Evolutionary conservation across 352 stramenopile genomes (phyloP).

Genomic region (Pythium aphanidermatum): DNA sequence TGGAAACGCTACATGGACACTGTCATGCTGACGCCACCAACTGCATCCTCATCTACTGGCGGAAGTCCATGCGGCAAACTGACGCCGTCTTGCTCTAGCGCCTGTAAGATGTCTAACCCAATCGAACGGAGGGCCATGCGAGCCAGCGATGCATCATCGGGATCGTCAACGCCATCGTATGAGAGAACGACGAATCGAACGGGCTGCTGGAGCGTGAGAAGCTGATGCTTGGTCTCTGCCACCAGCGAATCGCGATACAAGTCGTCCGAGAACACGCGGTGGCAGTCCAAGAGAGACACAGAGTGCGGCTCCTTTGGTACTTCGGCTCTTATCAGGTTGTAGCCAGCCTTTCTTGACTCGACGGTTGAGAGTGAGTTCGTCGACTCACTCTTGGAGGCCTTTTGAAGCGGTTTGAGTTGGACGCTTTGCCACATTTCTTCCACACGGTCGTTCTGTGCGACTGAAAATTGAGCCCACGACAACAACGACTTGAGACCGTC

Average conservation of each 20-base stretch:
- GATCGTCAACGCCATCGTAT: neutral
- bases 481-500: no score
- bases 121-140: conserved; percentile 11
- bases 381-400: no score
- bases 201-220: conserved; percentile 7
- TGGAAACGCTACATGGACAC: no score
- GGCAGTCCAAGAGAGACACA: conserved; percentile 31
- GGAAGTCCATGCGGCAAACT: neutral
- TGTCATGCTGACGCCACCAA: neutral
- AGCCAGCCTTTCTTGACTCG: no score
- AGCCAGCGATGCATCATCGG: neutral
- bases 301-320: conserved; percentile 5
- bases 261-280: conserved; percentile 49
- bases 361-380: no score
- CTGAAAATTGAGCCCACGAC: conserved; percentile 6
- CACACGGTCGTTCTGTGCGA: conserved; percentile 24
- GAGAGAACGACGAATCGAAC: conserved; percentile 34
- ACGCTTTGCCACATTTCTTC: conserved; percentile 63
- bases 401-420: conserved; percentile 24
- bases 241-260: conserved; percentile 35
- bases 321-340: no score
- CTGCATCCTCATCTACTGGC: neutral
- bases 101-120: conserved; percentile 10
- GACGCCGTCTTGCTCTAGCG: conserved; percentile 1
- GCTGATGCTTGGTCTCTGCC: conserved; percentile 19